These are phyloP conservation scores for Noccaea bulbosa DNA, from an alignment of 345 rosid genomes.

Conservation along the genomic window DNA sequence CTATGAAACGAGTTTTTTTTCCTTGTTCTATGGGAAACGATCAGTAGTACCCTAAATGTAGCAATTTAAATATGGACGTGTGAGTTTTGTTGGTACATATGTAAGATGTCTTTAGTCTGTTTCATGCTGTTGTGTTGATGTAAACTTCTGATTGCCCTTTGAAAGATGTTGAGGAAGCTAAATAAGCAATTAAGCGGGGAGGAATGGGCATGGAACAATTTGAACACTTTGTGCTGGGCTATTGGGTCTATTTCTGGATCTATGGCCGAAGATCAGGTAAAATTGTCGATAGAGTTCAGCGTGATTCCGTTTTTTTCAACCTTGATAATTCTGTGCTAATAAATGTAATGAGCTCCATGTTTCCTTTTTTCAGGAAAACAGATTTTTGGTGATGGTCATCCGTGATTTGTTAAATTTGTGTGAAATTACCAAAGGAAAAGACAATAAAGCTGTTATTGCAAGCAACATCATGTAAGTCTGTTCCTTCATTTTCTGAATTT, in stretches of 20 bases:
- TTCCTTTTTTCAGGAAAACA: conserved; percentile 76
- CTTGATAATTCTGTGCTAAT: conserved; percentile 23
- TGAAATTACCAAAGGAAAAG: conserved; percentile 97
- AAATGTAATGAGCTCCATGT: conserved; percentile 16
- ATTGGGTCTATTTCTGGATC: conserved; percentile 99
- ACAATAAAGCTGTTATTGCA: conserved; percentile 98
- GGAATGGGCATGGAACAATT: conserved; percentile 98
- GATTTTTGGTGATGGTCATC: conserved; percentile 97
- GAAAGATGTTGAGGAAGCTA: conserved; percentile 94
- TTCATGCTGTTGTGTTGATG: conserved; percentile 26
- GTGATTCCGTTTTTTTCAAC: conserved; percentile 3
- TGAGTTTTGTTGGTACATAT: background rate
- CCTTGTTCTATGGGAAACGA: background rate
- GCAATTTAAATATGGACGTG: background rate
- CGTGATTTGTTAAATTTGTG: conserved; percentile 94
- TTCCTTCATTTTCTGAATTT: conserved; percentile 4
- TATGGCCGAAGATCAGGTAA: conserved; percentile 99
- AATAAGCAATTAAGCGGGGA: conserved; percentile 94
- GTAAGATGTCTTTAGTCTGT: conserved; percentile 8
- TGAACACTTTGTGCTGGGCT: conserved; percentile 99
- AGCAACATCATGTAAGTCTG: conserved; percentile 95
- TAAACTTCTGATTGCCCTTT: conserved; percentile 28
- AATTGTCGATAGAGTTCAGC: conserved; percentile 6
- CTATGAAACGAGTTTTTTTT: conserved; percentile 5
- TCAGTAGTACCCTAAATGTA: background rate